Evolutionary conservation across 768 basidiomycete genomes (phyloP), one percentile per base, ranked within the genome.

Genomic region (Trametes cinnabarina): DNA sequence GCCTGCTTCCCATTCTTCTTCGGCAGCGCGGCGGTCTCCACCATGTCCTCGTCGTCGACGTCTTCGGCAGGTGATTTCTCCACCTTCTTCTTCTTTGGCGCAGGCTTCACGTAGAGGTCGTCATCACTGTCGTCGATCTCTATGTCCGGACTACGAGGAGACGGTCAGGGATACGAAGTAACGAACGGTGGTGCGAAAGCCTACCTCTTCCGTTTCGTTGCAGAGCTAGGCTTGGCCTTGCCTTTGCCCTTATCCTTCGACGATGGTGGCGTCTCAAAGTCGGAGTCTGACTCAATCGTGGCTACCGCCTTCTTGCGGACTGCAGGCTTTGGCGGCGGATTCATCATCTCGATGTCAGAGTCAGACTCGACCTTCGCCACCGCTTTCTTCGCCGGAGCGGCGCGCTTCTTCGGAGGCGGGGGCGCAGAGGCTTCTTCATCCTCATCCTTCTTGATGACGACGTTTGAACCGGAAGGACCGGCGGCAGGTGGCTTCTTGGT

Each of bases 201-300:
- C 30, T 49, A 87, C 90, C 82, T 88, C 72, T 91, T 92, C 41
- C 88, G 83, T 72, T 92, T 92, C 42, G 49, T 25, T 0, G 62
- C 46, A 0, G 73, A 68, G 15, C 66, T 63, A 17, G 69, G 68
- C 65, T 75, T 76, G 2, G 72, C 76, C 62, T 82, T 84, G 35
- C 69, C 76, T 56, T 82, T 82, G 32, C 70, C 75, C 55, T 77
- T 82, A 7, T 69, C 63, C 55, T 70, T 61, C 25, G 67, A 51
- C 9, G 60, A 37, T 9, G 57, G 44, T 3, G 55, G 43, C 4
- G 74, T 60, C 34, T 77, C 79, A 10, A 74, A 71, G 37, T 80
- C 82, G 8, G 74, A 74, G 22, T 82, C 81, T 1, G 73, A 71
- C 23, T 77, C 75, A 30, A 63, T 63, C 64, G 75, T 76, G 46